A percentile compares a stretch with the other conserved stretches of the same genome.
Evolutionary conservation across 2,329 filamentous ascomycete genomes (phyloP).

Genomic region (Pyricularia pennisetigena): DNA sequence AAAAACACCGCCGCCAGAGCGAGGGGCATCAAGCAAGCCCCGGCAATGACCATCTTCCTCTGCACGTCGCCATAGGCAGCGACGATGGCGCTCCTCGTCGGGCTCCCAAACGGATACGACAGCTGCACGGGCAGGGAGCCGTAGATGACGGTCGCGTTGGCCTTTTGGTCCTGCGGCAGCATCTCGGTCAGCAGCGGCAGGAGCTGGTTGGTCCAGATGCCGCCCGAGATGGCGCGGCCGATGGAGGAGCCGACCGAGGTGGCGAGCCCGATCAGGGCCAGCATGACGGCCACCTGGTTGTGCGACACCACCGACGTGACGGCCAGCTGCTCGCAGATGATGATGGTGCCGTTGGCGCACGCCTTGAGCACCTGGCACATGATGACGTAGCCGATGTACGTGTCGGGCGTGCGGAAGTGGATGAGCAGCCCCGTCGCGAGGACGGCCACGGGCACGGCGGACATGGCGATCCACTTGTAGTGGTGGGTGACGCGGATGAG

Average conservation of each 20-base stretch:
- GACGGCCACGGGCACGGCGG: slow-evolving; percentile 22
- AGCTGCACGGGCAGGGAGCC: slow-evolving; percentile 40
- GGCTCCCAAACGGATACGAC: slow-evolving; percentile 33
- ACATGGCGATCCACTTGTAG: slow-evolving; percentile 34
- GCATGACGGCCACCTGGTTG: slow-evolving; percentile 38
- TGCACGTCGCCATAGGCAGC: slow-evolving; percentile 37
- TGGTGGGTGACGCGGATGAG: slow-evolving; percentile 33
- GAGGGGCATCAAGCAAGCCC: slow-evolving; percentile 20
- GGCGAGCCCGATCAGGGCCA: slow-evolving; percentile 34
- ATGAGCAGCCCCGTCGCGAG: slow-evolving; percentile 29
- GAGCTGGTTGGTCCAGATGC: slow-evolving; percentile 29
- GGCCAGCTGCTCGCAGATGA: slow-evolving; percentile 46
- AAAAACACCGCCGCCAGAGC: slow-evolving; percentile 15
- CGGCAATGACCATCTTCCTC: slow-evolving; percentile 27
- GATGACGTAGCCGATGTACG: slow-evolving; percentile 23
- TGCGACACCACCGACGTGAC: slow-evolving; percentile 46
- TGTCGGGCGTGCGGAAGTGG: slow-evolving; percentile 25
- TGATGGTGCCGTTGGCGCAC: slow-evolving; percentile 39
- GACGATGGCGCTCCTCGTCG: slow-evolving; percentile 30
- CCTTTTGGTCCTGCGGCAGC: slow-evolving; percentile 31
- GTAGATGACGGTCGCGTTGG: slow-evolving; percentile 38
- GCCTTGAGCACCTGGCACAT: slow-evolving; percentile 31
- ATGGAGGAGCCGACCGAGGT: slow-evolving; percentile 34
- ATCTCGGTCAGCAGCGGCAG: background rate
- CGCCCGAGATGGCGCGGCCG: slow-evolving; percentile 30